A percentile compares a stretch with the other conserved stretches of the same genome.
These are phyloP conservation scores for Populus simonii DNA, from an alignment of 345 rosid genomes.

Conservation along the genomic window DNA sequence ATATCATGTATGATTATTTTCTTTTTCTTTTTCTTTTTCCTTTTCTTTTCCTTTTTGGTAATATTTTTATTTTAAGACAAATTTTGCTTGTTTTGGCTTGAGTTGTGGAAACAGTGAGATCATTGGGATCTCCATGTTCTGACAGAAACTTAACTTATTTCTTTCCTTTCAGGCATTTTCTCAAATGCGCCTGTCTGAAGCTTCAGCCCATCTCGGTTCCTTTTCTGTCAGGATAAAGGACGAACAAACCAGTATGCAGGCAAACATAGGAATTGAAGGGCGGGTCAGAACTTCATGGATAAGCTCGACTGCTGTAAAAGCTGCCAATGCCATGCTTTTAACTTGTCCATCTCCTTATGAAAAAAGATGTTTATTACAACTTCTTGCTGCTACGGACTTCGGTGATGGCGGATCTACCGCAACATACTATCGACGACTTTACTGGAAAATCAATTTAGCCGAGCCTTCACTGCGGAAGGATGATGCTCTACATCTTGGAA, in stretches of 20 bases:
- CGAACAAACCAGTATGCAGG: constrained; percentile 51
- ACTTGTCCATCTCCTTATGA: constrained; percentile 97
- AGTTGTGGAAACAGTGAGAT: background rate
- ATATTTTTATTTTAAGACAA: background rate
- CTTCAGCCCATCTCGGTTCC: constrained; percentile 96
- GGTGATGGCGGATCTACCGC: constrained; percentile 93
- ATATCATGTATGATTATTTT: background rate
- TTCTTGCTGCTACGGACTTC: constrained; percentile 88
- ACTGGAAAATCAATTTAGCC: constrained; percentile 94
- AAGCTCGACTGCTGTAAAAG: constrained; percentile 80
- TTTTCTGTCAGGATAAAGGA: constrained; percentile 87
- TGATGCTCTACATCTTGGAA: constrained; percentile 64
- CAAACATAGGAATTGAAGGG: constrained; percentile 60
- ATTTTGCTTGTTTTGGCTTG: background rate
- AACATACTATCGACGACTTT: constrained; percentile 61
- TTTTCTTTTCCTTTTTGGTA: no score
- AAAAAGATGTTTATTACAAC: constrained; percentile 85
- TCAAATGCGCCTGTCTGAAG: constrained; percentile 95
- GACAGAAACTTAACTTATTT: background rate
- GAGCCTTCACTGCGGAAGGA: constrained; percentile 81
- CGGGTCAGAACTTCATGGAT: constrained; percentile 72
- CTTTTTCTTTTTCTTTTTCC: background rate
- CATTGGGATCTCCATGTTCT: constrained; percentile 1
- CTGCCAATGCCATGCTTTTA: constrained; percentile 85
- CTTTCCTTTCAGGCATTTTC: constrained; percentile 67